Percentiles rank a stretch among this genome's conserved stretches.
phyloP scores from a whole-genome alignment of 495 filamentous ascomycete genomes.

The Glutinoglossum americanum region DNA sequence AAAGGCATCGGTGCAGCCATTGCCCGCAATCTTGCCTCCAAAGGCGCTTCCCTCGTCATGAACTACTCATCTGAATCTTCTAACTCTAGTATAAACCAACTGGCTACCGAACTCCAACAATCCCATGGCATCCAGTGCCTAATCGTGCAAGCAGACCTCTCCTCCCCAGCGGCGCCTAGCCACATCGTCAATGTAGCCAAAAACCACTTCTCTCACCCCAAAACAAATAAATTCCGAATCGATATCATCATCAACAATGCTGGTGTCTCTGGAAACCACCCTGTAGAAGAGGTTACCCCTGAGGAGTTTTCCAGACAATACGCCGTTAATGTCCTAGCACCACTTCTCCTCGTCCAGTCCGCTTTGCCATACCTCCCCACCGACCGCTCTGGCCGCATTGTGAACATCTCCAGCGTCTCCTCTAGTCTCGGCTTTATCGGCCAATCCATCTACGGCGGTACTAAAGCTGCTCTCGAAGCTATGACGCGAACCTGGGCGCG shows the following conservation, averaged over 20 bases:
- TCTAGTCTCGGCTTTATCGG: conserved; percentile 43
- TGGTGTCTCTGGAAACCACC: conserved; percentile 39
- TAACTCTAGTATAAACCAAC: conserved; percentile 17
- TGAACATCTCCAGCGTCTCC: conserved; percentile 57
- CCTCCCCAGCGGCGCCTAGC: conserved; percentile 21
- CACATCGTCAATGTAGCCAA: conserved; percentile 24
- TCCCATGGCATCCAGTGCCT: conserved; percentile 14
- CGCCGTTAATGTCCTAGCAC: conserved; percentile 66
- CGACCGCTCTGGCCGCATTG: conserved; percentile 55
- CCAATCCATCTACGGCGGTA: conserved; percentile 68
- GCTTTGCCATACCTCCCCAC: conserved; percentile 44
- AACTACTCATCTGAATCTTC: conserved; percentile 48
- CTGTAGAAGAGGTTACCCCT: conserved; percentile 31
- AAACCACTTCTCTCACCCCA: conserved; percentile 27
- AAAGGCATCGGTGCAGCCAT: conserved; percentile 8
- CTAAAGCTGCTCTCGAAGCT: conserved; percentile 74
- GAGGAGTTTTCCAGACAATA: conserved; percentile 52
- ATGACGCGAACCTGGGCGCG: conserved; percentile 82
- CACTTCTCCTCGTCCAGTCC: conserved; percentile 59
- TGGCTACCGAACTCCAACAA: background rate
- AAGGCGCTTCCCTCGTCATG: conserved; percentile 46
- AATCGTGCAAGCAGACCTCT: conserved; percentile 35
- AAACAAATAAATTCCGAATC: conserved; percentile 37
- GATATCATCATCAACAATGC: conserved; percentile 87
- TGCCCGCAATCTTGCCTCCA: conserved; percentile 31